Evolutionary conservation across 345 rosid genomes (phyloP).

Genomic region (Rhizophora mangle): DNA sequence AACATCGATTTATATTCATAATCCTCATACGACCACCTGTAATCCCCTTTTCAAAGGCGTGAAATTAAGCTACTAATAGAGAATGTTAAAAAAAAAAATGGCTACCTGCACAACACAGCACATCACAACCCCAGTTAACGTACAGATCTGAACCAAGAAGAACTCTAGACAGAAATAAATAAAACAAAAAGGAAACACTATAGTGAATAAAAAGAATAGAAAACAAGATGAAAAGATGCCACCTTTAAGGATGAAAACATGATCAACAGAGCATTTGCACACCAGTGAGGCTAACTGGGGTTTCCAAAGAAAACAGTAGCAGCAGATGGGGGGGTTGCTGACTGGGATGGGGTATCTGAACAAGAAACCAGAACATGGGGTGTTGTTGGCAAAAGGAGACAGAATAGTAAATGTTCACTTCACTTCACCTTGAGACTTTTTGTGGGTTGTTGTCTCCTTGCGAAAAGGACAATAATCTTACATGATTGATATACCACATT

Average conservation of each 20-base stretch:
- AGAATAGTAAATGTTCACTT: neutral
- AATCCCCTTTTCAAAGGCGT: constrained; percentile 3
- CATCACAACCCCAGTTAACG: neutral
- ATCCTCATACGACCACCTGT: constrained; percentile 17
- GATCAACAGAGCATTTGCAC: constrained; percentile 3
- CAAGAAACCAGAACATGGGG: constrained; percentile 48
- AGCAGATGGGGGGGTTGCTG: constrained; percentile 12
- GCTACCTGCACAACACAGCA: neutral
- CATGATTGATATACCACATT: constrained; percentile 18
- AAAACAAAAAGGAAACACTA: constrained; percentile 2
- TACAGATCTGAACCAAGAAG: constrained; percentile 36
- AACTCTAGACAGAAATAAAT: constrained; percentile 2
- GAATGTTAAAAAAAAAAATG: neutral
- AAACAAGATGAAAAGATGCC: neutral
- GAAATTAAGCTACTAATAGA: constrained; percentile 1
- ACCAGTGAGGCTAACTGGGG: constrained; percentile 11
- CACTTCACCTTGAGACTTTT: constrained; percentile 3
- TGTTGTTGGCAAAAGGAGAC: constrained; percentile 27
- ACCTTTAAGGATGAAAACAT: neutral
- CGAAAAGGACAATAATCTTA: constrained; percentile 23
- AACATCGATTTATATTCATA: constrained; percentile 27
- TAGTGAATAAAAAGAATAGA: neutral
- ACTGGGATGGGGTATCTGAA: constrained; percentile 28
- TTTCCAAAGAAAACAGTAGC: constrained; percentile 9
- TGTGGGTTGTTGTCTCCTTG: neutral